phyloP scores from a whole-genome alignment of 2,329 filamentous ascomycete species.

The Orbilia javanica region DNA sequence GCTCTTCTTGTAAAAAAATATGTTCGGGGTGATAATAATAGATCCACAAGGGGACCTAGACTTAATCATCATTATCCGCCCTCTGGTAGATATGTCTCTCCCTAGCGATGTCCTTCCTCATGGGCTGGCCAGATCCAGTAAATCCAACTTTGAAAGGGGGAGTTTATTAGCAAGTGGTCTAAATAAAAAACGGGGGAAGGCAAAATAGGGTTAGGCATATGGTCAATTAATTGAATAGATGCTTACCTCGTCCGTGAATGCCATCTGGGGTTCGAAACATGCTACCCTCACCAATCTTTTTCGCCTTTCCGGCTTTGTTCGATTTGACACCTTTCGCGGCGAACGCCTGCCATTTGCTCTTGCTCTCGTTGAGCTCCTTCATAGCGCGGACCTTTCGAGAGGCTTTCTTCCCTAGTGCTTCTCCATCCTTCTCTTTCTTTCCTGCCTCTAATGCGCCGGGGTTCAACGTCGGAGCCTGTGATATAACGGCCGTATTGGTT shows the following conservation, averaged over 20 bases:
- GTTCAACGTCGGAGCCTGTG: conserved; percentile 76
- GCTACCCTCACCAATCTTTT: conserved; percentile 82
- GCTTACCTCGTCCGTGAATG: conserved; percentile 83
- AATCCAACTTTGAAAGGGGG: conserved; percentile 79
- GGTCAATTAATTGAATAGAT: conserved; percentile 44
- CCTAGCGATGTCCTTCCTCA: conserved; percentile 86
- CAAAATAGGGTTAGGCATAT: conserved; percentile 18
- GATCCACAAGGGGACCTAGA: conserved; percentile 47
- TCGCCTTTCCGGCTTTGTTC: conserved; percentile 74
- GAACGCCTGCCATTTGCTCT: conserved; percentile 96
- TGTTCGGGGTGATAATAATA: conserved; percentile 37
- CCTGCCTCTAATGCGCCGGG: conserved; percentile 73
- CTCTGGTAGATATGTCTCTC: conserved; percentile 85
- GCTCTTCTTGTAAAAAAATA: conserved; percentile 25
- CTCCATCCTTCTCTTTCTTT: conserved; percentile 74
- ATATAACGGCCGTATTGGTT: conserved; percentile 71
- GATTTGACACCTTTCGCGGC: conserved; percentile 75
- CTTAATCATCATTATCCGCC: conserved; percentile 76
- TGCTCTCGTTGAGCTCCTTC: conserved; percentile 89
- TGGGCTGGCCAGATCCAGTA: conserved; percentile 91
- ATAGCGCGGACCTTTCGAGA: conserved; percentile 86
- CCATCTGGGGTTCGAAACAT: conserved; percentile 96
- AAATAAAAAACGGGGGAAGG: conserved; percentile 22
- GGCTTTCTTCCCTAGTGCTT: conserved; percentile 76
- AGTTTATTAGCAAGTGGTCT: not conserved